Evolutionary conservation across 1,139 yeast genomes (phyloP).

Genomic region (Diutina rugosa): DNA sequence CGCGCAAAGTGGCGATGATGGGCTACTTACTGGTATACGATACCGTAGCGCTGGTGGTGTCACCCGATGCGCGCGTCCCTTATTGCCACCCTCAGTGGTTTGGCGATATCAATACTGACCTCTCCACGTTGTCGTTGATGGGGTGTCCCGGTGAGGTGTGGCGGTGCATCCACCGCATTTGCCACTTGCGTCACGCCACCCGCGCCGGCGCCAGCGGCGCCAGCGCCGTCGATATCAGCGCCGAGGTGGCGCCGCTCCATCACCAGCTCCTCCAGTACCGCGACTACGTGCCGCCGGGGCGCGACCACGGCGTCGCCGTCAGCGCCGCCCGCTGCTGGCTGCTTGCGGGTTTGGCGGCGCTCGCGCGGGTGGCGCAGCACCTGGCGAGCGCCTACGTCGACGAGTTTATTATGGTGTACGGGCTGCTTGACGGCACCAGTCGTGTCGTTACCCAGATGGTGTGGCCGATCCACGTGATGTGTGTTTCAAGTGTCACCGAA

Average conservation of each 20-base stretch:
- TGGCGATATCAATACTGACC: constrained; percentile 23
- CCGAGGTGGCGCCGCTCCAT: constrained; percentile 16
- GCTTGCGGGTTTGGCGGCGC: constrained; percentile 25
- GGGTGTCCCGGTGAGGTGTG: constrained; percentile 48
- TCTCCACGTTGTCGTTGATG: constrained; percentile 38
- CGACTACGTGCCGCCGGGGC: constrained; percentile 25
- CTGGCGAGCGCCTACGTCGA: constrained; percentile 14
- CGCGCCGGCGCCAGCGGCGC: too few species aligned
- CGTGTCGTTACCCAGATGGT: constrained; percentile 46
- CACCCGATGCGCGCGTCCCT: constrained; percentile 41
- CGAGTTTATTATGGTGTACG: constrained; percentile 34
- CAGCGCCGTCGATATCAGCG: not conserved
- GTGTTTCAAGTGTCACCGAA: constrained; percentile 22
- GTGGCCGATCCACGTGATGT: constrained; percentile 42
- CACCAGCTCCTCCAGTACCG: constrained; percentile 24
- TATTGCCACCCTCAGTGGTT: constrained; percentile 39
- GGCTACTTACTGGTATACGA: constrained; percentile 45
- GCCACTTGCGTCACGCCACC: constrained; percentile 15
- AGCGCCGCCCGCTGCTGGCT: constrained; percentile 46
- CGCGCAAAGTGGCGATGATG: constrained; percentile 30
- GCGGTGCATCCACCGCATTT: constrained; percentile 26
- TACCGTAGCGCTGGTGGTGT: constrained; percentile 38
- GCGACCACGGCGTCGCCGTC: constrained; percentile 19
- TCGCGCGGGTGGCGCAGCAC: constrained; percentile 19
- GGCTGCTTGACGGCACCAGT: constrained; percentile 25